phyloP scores from a whole-genome alignment of 148 eudicot species.

The Agrostemma githago region DNA sequence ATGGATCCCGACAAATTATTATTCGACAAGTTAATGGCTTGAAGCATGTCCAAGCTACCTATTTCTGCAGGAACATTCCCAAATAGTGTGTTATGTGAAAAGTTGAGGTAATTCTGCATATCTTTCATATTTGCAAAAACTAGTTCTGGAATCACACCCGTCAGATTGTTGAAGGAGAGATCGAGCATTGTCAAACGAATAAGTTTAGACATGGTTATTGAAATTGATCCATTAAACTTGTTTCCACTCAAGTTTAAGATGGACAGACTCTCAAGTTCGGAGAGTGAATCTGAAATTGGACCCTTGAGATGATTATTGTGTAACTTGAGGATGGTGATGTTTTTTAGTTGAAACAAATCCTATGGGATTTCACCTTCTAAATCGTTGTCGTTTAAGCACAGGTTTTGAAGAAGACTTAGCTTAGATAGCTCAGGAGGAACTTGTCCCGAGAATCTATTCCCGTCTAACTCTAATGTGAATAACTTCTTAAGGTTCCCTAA shows the following conservation, averaged over 20 bases:
- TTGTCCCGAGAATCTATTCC: slow-evolving; percentile 54
- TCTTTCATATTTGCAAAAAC: slow-evolving; percentile 53
- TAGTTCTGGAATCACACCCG: slow-evolving; percentile 47
- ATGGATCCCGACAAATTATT: slow-evolving; percentile 64
- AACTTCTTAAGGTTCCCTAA: slow-evolving; percentile 59
- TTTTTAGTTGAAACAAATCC: slow-evolving; percentile 45
- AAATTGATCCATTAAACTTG: slow-evolving; percentile 54
- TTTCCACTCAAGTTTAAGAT: slow-evolving; percentile 64
- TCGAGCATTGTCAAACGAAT: slow-evolving; percentile 42
- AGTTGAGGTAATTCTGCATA: slow-evolving; percentile 50
- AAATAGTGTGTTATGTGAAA: slow-evolving; percentile 55
- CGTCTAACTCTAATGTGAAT: slow-evolving; percentile 30
- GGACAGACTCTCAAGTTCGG: slow-evolving; percentile 56
- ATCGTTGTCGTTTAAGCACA: slow-evolving; percentile 39
- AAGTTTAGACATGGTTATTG: slow-evolving; percentile 44
- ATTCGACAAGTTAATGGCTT: slow-evolving; percentile 65
- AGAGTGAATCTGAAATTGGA: slow-evolving; percentile 44
- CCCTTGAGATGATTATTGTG: slow-evolving; percentile 51
- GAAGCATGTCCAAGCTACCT: slow-evolving; percentile 71
- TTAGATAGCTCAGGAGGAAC: slow-evolving; percentile 54
- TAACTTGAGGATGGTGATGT: slow-evolving; percentile 41
- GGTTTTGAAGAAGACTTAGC: slow-evolving; percentile 62
- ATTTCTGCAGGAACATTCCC: slow-evolving; percentile 59
- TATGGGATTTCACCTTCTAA: slow-evolving; percentile 67
- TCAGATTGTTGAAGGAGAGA: slow-evolving; percentile 62